Evolutionary conservation across 768 basidiomycete genomes (phyloP).

Genomic region (Filobasidium wieringae): DNA sequence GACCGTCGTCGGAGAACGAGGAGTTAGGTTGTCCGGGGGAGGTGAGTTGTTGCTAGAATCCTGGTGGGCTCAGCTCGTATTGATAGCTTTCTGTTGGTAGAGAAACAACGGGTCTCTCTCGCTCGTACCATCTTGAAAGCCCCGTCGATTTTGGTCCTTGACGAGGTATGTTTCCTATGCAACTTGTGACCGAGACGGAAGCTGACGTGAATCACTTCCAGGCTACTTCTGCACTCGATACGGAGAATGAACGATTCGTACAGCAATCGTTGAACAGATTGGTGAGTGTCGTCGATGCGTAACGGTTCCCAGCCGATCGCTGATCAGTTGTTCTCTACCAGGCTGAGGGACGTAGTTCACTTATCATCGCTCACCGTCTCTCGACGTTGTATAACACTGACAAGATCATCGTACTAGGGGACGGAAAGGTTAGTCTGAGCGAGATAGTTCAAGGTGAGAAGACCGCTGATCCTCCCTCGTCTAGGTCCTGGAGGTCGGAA

Average conservation of each 20-base stretch:
- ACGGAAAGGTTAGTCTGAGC: slow-evolving; percentile 44
- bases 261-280: slow-evolving; percentile 8
- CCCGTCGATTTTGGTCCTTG: slow-evolving; percentile 65
- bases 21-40: slow-evolving; percentile 70
- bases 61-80: no score
- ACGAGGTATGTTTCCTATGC: slow-evolving; percentile 54
- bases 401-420: slow-evolving; percentile 80
- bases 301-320: background rate
- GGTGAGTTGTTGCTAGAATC: no score
- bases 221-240: slow-evolving; percentile 58
- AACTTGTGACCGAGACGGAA: background rate
- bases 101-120: slow-evolving; percentile 81
- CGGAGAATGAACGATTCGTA: slow-evolving; percentile 33
- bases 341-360: slow-evolving; percentile 54
- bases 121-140: slow-evolving; percentile 77
- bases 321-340: slow-evolving; percentile 10
- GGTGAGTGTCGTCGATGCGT: slow-evolving; percentile 2
- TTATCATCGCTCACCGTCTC: slow-evolving; percentile 64
- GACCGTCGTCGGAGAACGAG: slow-evolving; percentile 78
- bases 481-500: slow-evolving; percentile 57
- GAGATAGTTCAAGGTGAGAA: background rate
- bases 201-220: slow-evolving; percentile 21
- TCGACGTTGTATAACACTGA: slow-evolving; percentile 52
- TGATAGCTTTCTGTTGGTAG: no score
- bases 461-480: background rate